Conservation (phyloP, 495 filamentous ascomycete species). For the Neurospora hispaniola region DNA sequence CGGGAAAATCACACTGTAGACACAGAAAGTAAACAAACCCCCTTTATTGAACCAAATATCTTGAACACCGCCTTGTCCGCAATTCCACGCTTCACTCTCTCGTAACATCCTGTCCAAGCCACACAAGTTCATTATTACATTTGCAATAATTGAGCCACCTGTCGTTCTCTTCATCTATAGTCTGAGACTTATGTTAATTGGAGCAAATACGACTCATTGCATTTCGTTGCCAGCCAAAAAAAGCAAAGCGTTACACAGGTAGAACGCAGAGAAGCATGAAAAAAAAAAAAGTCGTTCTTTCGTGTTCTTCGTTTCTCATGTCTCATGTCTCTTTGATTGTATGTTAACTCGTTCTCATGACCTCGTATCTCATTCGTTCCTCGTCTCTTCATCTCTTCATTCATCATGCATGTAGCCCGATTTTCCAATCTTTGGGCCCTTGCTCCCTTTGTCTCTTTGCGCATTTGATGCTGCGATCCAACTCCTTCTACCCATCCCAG, state of each 20-base stretch:
- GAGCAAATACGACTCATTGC: not conserved
- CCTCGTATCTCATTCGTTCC: not conserved
- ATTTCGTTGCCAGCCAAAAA: not conserved
- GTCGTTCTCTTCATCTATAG: not conserved
- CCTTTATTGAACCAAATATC: not conserved
- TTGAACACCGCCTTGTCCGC: not conserved
- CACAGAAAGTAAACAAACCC: not conserved
- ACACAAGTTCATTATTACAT: not conserved
- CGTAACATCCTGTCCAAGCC: not conserved
- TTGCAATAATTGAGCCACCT: not conserved
- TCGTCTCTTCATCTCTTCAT: not conserved
- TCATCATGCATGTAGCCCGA: not conserved
- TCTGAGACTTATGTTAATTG: not conserved
- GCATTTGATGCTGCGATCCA: not conserved
- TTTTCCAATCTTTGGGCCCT: not conserved
- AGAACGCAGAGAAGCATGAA: not conserved
- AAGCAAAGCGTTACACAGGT: not conserved
- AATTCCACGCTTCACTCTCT: not conserved
- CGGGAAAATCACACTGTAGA: not conserved
- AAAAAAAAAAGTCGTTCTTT: not conserved
- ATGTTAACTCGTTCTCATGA: not conserved
- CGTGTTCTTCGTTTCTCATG: not conserved
- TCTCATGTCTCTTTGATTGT: not conserved
- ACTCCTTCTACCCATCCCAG: not conserved
- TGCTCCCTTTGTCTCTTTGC: not conserved